Percentiles rank a stretch among this genome's conserved stretches.
Evolutionary conservation across 345 rosid genomes (phyloP).

Genomic region (Luvunga scandens): DNA sequence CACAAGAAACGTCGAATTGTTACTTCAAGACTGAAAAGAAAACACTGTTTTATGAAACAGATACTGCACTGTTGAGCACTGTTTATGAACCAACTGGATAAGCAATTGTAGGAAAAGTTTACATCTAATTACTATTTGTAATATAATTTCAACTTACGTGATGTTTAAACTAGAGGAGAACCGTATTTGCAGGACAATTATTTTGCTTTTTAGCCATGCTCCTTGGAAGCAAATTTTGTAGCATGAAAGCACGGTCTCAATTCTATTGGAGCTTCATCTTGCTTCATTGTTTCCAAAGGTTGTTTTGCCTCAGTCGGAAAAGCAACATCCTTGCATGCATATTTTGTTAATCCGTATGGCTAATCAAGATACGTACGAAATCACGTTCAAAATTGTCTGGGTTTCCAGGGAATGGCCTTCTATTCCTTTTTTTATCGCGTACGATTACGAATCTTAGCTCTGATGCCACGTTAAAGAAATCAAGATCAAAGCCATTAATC

Average conservation of each 20-base stretch:
- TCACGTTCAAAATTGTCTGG: not conserved
- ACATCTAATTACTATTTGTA: constrained; percentile 12
- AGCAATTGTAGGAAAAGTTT: not conserved
- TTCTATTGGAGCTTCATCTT: not conserved
- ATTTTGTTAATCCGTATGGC: not conserved
- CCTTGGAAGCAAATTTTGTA: too few relatives aligned
- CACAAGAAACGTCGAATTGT: not conserved
- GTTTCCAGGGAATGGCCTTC: not conserved
- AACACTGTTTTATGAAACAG: constrained; percentile 1
- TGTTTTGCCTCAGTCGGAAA: not conserved
- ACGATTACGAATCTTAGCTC: not conserved
- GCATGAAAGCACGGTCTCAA: not conserved
- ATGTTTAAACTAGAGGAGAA: not conserved
- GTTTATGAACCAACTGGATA: not conserved
- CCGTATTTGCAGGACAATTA: constrained; percentile 8
- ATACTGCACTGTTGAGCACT: not conserved
- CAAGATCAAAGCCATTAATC: not conserved
- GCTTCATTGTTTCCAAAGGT: not conserved
- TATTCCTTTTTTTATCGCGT: too few relatives aligned
- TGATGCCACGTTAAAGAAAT: not conserved
- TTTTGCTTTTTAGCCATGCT: not conserved
- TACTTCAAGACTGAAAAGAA: not conserved
- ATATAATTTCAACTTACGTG: not conserved
- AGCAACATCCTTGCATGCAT: not conserved
- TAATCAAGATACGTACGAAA: too few relatives aligned